A percentile compares a stretch with the other conserved stretches of the same genome.
phyloP scores from a whole-genome alignment of 2,329 filamentous ascomycete species.

The Ilyonectria mors-panacis region DNA sequence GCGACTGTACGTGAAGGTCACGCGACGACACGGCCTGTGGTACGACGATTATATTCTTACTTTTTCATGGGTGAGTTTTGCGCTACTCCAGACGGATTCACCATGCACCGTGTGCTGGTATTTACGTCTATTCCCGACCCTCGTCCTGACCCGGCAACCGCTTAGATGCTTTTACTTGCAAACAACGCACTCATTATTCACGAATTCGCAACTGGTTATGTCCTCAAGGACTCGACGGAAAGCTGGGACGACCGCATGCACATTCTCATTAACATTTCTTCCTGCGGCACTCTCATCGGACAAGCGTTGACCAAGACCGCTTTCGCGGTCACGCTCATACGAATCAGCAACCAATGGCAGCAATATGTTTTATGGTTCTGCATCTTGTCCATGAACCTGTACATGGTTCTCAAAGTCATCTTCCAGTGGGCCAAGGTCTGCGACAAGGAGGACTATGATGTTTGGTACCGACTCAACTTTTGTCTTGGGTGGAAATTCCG shows the following conservation, averaged over 20 bases:
- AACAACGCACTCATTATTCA: slow-evolving; percentile 63
- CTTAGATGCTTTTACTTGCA: slow-evolving; percentile 57
- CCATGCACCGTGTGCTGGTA: neutral
- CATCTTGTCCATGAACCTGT: slow-evolving; percentile 64
- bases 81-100: neutral
- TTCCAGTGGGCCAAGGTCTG: slow-evolving; percentile 66
- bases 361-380: slow-evolving; percentile 63
- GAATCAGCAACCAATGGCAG: slow-evolving; percentile 62
- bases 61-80: slow-evolving; percentile 53
- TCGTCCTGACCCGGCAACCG: neutral
- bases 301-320: slow-evolving; percentile 57
- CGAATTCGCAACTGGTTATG: slow-evolving; percentile 65
- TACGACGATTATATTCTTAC: slow-evolving; percentile 58
- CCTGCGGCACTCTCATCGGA: slow-evolving; percentile 55
- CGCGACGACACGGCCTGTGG: slow-evolving; percentile 54
- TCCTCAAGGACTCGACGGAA: slow-evolving; percentile 54
- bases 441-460: slow-evolving; percentile 58
- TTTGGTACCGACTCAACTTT: slow-evolving; percentile 64
- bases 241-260: slow-evolving; percentile 67
- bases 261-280: slow-evolving; percentile 63
- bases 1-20: slow-evolving; percentile 55
- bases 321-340: slow-evolving; percentile 55
- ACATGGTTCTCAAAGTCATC: slow-evolving; percentile 63
- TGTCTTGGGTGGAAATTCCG: slow-evolving; percentile 58
- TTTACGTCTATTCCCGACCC: too few relatives aligned